Conservation (phyloP, 2,329 filamentous ascomycete species). For the Aspergillus alliaceus region DNA sequence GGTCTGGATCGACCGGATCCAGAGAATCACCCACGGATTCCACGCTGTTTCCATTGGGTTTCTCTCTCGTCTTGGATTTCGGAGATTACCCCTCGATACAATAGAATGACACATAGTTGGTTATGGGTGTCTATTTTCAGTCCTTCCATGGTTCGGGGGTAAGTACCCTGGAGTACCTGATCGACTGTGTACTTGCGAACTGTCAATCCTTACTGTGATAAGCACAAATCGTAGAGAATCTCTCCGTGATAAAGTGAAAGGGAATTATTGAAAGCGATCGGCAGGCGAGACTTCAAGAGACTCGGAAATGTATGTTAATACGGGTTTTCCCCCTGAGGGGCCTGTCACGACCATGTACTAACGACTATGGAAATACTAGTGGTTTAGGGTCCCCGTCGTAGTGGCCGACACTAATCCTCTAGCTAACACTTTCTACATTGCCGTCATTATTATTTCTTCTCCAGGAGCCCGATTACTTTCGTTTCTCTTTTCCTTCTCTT, state of each 20-base stretch:
- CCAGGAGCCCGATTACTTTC: neutral
- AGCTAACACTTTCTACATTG: neutral
- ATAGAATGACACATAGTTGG: neutral
- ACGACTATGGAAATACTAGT: conserved; percentile 1
- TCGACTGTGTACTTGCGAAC: too few relatives aligned
- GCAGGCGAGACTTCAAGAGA: conserved; percentile 23
- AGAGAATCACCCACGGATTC: neutral
- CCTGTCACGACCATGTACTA: neutral
- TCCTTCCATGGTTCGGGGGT: conserved; percentile 1
- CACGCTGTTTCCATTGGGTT: neutral
- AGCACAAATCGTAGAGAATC: too few relatives aligned
- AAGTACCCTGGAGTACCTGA: neutral
- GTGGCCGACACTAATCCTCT: neutral
- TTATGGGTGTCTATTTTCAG: neutral
- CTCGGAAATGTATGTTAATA: conserved; percentile 3
- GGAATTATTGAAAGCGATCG: conserved; percentile 27
- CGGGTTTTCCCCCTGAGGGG: conserved; percentile 4
- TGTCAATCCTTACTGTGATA: too few relatives aligned
- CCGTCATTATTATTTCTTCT: neutral
- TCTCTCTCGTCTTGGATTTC: neutral
- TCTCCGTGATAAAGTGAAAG: neutral
- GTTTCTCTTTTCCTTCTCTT: neutral
- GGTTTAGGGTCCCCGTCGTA: neutral
- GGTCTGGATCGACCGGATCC: conserved; percentile 1
- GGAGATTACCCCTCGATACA: neutral